phyloP scores from a whole-genome alignment of 371 early-diverging fungal genomes.

The Umbelopsis sp. region DNA sequence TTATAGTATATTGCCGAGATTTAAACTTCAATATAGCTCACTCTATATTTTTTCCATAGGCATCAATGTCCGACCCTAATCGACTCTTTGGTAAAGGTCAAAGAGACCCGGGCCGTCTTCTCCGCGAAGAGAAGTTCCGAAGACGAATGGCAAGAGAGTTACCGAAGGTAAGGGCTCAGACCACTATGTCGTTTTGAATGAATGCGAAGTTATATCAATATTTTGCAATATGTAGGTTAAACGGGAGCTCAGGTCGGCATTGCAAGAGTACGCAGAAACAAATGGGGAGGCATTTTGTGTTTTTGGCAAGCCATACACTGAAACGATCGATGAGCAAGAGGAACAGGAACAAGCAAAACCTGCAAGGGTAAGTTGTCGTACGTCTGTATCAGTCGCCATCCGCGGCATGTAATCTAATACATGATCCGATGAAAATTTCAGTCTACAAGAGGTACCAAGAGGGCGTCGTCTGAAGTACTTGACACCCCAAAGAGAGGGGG shows the following conservation, averaged over 20 bases:
- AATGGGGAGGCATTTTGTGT: constrained; percentile 41
- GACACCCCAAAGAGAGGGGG: constrained; percentile 9
- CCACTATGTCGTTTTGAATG: too few relatives aligned
- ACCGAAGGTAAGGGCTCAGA: constrained; percentile 33
- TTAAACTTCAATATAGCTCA: not conserved
- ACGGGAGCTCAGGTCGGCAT: constrained; percentile 41
- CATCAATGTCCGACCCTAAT: constrained; percentile 44
- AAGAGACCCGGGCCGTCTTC: constrained; percentile 50
- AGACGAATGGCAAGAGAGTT: constrained; percentile 45
- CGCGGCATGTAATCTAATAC: not conserved
- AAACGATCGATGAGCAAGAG: constrained; percentile 23
- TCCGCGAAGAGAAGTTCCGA: constrained; percentile 52
- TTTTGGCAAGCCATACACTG: constrained; percentile 41
- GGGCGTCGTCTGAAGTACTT: constrained; percentile 11
- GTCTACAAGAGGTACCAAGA: constrained; percentile 20
- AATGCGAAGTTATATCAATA: too few relatives aligned
- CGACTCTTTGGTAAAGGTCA: constrained; percentile 50
- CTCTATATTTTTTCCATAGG: constrained; percentile 14
- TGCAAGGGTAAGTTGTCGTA: not conserved
- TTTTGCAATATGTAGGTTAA: constrained; percentile 19
- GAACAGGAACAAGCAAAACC: constrained; percentile 25
- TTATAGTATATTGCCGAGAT: not conserved
- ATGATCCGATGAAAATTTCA: not conserved
- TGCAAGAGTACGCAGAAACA: constrained; percentile 40
- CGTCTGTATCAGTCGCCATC: not conserved